A percentile compares a stretch with the other conserved stretches of the same genome.
These are phyloP conservation scores for Rhinocladiella mackenziei DNA, from an alignment of 2,329 filamentous ascomycete genomes.

Conservation along the genomic window DNA sequence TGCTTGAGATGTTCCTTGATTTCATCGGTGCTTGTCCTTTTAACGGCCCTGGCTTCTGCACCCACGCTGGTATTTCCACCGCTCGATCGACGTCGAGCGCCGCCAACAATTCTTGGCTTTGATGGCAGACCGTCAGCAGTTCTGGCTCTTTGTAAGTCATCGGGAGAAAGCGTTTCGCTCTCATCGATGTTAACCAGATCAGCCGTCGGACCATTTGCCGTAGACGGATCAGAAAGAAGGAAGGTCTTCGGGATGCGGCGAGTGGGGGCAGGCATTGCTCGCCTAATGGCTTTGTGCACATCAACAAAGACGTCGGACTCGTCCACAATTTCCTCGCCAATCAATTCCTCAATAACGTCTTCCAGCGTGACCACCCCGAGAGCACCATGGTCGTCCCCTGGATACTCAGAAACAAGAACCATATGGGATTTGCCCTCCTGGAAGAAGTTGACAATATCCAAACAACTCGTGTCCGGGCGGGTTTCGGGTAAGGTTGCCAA, in stretches of 20 bases:
- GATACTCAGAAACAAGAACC: conserved; percentile 87
- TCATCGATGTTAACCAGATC: conserved; percentile 48
- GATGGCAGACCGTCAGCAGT: conserved; percentile 30
- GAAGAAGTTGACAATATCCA: conserved; percentile 99
- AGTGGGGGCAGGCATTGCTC: conserved; percentile 78
- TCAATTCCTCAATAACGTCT: conserved; percentile 97
- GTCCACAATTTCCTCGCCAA: conserved; percentile 98
- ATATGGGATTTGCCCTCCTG: conserved; percentile 99
- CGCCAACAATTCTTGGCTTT: conserved; percentile 31
- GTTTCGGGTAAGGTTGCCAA: conserved; percentile 94
- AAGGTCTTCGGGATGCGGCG: conserved; percentile 60
- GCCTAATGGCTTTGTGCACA: conserved; percentile 94
- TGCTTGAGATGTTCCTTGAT: conserved; percentile 59
- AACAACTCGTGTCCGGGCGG: conserved; percentile 86
- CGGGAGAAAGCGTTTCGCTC: conserved; percentile 34
- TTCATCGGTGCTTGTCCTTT: conserved; percentile 52
- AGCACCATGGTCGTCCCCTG: conserved; percentile 86
- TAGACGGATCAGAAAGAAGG: conserved; percentile 43
- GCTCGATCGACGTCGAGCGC: conserved; percentile 34
- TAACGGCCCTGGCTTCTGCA: conserved; percentile 34
- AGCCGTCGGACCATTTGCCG: conserved; percentile 30
- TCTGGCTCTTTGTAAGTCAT: conserved; percentile 23
- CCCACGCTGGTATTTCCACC: conserved; percentile 32
- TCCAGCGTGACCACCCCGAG: conserved; percentile 92
- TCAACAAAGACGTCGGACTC: conserved; percentile 98